Evolutionary conservation across 495 filamentous ascomycete genomes (phyloP), one percentile per base, ranked within the genome.

Genomic region (Penicillium malachiteum): DNA sequence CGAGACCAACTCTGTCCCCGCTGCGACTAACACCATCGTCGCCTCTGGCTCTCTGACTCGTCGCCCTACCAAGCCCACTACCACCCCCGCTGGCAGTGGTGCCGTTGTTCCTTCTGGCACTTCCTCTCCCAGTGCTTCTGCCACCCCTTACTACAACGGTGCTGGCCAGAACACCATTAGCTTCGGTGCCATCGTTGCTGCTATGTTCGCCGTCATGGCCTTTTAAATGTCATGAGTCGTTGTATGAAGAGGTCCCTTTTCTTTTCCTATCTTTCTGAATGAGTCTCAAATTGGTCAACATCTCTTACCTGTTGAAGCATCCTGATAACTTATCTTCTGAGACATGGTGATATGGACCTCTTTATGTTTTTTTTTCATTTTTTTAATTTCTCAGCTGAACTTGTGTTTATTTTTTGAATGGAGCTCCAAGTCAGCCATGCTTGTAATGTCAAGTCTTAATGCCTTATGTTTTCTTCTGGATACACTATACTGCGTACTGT

Each of bases 101-200:
- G 16, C 63, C 13, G 37, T 54, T 34, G 30, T 54, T 34, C 38
- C 62, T 58, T 55, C 61, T 52, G 48, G 54, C 45, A 66, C 75
- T 31, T 68, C 65, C 50, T 45, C 21, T 26, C 21, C 21, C 21
- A 26, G 21, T 26, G 21, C 67, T 42, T 50, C 58, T 50, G 57
- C 67, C 59, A 65, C 71, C 26, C 46, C 65, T 33, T 72, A 61
- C 68, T 78, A 73, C 54, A 76, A 75, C 60, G 81, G 73, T 54
- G 81, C 79, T 59, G 76, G 68, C 63, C 74, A 67, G 52, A 74
- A 72, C 52, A 71, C 65, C 51, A 57, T 75, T 64, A 72, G 71
- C 71, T 58, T 80, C 58, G 78, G 72, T 48, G 77, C 74, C 44
- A 66, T 78, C 47, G 71, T 73, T 26, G 72, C 72, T 30, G 81